Conservation (phyloP, 306 rosid species). For the Fragaria nilgerrensis region DNA sequence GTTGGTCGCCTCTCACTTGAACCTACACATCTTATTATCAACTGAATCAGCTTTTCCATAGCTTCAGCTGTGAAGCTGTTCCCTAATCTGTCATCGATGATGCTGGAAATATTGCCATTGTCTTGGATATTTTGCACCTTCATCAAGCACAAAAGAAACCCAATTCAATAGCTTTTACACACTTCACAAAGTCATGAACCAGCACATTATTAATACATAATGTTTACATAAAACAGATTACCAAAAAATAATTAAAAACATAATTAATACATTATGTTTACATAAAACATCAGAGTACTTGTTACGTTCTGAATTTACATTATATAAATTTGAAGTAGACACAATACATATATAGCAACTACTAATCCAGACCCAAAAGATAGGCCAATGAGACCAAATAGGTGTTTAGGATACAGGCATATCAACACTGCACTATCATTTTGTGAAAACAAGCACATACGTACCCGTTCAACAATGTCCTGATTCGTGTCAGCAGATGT, state of each 20-base stretch:
- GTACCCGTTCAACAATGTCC: slow-evolving; percentile 73
- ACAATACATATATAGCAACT: neutral
- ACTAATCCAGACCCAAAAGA: neutral
- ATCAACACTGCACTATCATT: neutral
- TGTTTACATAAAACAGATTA: too few species aligned
- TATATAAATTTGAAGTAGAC: neutral
- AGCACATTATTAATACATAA: too few species aligned
- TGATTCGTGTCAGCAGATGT: slow-evolving; percentile 41
- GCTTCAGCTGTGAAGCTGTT: slow-evolving; percentile 74
- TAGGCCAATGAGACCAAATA: neutral
- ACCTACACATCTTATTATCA: slow-evolving; percentile 48
- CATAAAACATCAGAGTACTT: neutral
- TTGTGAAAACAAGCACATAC: slow-evolving; percentile 26
- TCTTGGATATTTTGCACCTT: slow-evolving; percentile 54
- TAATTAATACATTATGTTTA: too few species aligned
- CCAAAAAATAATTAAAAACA: too few species aligned
- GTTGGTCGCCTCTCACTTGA: slow-evolving; percentile 75
- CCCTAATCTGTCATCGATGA: slow-evolving; percentile 62
- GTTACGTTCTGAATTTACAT: neutral
- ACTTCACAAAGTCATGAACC: neutral
- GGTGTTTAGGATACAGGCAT: neutral
- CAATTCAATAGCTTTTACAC: neutral
- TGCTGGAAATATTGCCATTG: slow-evolving; percentile 27
- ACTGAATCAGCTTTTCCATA: slow-evolving; percentile 56
- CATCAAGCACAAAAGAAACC: slow-evolving; percentile 2